phyloP scores from a whole-genome alignment of 306 rosid genomes.

The Bauhinia variegata region DNA sequence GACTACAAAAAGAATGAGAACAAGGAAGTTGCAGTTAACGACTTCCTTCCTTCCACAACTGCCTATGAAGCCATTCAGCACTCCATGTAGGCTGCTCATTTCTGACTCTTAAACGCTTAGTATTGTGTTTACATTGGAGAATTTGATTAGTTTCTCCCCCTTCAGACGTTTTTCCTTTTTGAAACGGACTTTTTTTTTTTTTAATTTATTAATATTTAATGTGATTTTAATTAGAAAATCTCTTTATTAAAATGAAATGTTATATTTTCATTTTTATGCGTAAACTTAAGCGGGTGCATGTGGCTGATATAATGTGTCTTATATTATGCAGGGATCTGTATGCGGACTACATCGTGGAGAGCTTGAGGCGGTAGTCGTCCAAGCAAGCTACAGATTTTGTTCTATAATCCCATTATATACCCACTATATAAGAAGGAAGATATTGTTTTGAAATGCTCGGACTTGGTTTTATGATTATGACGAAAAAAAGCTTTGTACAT shows the following conservation, averaged over 20 bases:
- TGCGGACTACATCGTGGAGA: conserved; percentile 93
- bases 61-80: conserved; percentile 75
- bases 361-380: conserved; percentile 83
- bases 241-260: too few species aligned
- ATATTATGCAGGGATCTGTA: conserved; percentile 68
- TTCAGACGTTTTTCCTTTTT: too few species aligned
- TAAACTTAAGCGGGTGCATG: neutral
- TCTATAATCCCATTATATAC: neutral
- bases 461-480: neutral
- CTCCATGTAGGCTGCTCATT: conserved; percentile 91
- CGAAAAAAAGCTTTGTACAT: conserved; percentile 3
- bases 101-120: too few species aligned
- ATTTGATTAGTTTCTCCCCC: neutral
- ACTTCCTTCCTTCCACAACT: conserved; percentile 81
- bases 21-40: conserved; percentile 91
- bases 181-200: too few species aligned
- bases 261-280: neutral
- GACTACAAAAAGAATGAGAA: conserved; percentile 96
- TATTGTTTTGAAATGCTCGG: conserved; percentile 4
- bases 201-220: too few species aligned
- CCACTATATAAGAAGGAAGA: too few species aligned
- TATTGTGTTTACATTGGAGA: too few species aligned
- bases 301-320: conserved; percentile 14
- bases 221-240: too few species aligned
- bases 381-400: conserved; percentile 15